phyloP scores from a whole-genome alignment of 1,284 basidiomycete species.

The Farysia itapuensis region DNA sequence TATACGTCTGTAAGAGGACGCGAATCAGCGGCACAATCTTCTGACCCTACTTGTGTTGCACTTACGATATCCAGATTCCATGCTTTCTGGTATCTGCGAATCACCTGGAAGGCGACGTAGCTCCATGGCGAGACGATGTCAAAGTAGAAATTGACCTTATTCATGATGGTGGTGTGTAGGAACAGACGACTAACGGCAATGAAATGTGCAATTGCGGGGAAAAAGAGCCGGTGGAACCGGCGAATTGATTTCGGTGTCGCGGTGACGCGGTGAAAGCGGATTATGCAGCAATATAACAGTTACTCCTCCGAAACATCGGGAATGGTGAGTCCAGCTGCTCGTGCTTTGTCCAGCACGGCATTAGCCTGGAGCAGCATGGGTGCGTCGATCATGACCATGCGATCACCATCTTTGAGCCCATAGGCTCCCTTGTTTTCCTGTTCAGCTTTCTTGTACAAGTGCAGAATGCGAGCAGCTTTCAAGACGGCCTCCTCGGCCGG shows the following conservation, averaged over 20 bases:
- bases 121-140: slow-evolving; percentile 57
- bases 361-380: slow-evolving; percentile 64
- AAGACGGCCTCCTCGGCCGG: slow-evolving; percentile 75
- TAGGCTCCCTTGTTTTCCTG: slow-evolving; percentile 67
- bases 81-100: slow-evolving; percentile 36
- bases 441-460: slow-evolving; percentile 62
- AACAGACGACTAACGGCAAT: too few relatives aligned
- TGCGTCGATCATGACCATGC: slow-evolving; percentile 73
- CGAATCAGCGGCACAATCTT: too few relatives aligned
- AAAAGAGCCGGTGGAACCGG: too few relatives aligned
- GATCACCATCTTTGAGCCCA: slow-evolving; percentile 65
- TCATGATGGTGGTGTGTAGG: too few relatives aligned
- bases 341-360: slow-evolving; percentile 69
- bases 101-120: slow-evolving; percentile 42
- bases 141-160: slow-evolving; percentile 47
- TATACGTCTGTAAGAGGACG: slow-evolving; percentile 32
- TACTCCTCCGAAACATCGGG: slow-evolving; percentile 58
- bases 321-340: slow-evolving; percentile 69
- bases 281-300: not conserved
- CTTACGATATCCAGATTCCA: slow-evolving; percentile 47
- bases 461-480: slow-evolving; percentile 71
- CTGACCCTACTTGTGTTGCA: too few relatives aligned
- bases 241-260: too few relatives aligned
- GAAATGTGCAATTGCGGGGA: too few relatives aligned
- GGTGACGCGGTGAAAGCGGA: too few relatives aligned